Percentiles rank a stretch among this genome's conserved stretches.
Evolutionary conservation across 306 rosid genomes (phyloP).

Genomic region (Comarum palustre): DNA sequence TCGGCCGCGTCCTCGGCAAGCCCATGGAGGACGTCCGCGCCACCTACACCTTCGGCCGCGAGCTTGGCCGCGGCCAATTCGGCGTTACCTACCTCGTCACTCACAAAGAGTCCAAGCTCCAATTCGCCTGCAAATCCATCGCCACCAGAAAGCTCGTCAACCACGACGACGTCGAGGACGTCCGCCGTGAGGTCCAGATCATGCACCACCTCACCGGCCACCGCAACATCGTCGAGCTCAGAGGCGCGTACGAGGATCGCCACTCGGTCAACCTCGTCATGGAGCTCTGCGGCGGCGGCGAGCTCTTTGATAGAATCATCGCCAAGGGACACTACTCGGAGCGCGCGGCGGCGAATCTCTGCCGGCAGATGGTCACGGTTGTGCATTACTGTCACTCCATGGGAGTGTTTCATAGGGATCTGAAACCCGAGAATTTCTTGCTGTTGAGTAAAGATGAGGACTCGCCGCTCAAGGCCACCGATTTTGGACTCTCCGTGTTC

Average conservation of each 20-base stretch:
- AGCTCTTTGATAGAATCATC: constrained; percentile 85
- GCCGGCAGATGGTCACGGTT: constrained; percentile 85
- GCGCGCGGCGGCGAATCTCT: constrained; percentile 76
- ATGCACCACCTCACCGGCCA: constrained; percentile 99
- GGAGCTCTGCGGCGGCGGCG: constrained; percentile 99
- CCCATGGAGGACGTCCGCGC: constrained; percentile 79
- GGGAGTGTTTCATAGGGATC: constrained; percentile 93
- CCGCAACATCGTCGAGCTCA: constrained; percentile 83
- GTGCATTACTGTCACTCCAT: constrained; percentile 83
- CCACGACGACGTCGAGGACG: constrained; percentile 76
- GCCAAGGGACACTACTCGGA: constrained; percentile 87
- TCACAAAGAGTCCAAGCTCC: constrained; percentile 59
- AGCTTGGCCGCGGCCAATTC: constrained; percentile 94
- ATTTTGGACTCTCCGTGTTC: constrained; percentile 90
- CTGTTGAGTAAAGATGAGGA: constrained; percentile 48
- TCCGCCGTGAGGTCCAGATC: constrained; percentile 92
- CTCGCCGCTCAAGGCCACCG: constrained; percentile 87
- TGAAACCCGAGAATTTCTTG: constrained; percentile 93
- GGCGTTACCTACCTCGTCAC: constrained; percentile 84
- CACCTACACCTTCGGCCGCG: constrained; percentile 74
- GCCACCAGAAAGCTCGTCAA: constrained; percentile 71
- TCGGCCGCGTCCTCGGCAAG: constrained; percentile 78
- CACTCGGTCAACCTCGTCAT: constrained; percentile 87
- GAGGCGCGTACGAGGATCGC: constrained; percentile 86
- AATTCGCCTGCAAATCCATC: constrained; percentile 89